Evolutionary conservation across 148 eudicot species (phyloP).

Genomic region (Salicornia ramosissima): DNA sequence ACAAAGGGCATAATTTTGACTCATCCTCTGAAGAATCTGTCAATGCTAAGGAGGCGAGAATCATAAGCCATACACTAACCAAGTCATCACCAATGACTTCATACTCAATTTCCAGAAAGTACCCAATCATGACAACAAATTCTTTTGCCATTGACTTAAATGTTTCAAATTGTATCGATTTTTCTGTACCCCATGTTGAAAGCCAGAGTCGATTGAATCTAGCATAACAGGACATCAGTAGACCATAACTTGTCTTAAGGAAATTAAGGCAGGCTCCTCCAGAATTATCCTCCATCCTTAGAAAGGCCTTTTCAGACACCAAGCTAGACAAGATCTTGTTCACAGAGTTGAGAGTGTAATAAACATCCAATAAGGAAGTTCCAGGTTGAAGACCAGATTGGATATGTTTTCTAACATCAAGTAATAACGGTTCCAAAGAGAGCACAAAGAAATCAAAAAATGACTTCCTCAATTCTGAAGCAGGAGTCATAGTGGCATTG

Average conservation of each 20-base stretch:
- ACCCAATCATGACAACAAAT: slow-evolving; percentile 41
- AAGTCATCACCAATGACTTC: slow-evolving; percentile 78
- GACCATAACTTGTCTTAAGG: slow-evolving; percentile 49
- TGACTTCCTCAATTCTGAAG: slow-evolving; percentile 52
- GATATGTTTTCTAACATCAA: slow-evolving; percentile 32
- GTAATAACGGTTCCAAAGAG: slow-evolving; percentile 63
- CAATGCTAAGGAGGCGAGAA: slow-evolving; percentile 48
- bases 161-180: slow-evolving; percentile 21
- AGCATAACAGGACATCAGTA: slow-evolving; percentile 45
- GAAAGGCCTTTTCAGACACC: slow-evolving; percentile 50
- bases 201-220: slow-evolving; percentile 35
- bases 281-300: slow-evolving; percentile 61
- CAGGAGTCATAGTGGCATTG: slow-evolving; percentile 23
- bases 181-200: slow-evolving; percentile 26
- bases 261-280: slow-evolving; percentile 76
- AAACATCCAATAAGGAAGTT: slow-evolving; percentile 34
- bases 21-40: slow-evolving; percentile 34
- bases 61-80: slow-evolving; percentile 67
- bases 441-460: slow-evolving; percentile 71
- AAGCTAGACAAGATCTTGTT: slow-evolving; percentile 50
- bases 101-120: slow-evolving; percentile 73
- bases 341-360: slow-evolving; percentile 40
- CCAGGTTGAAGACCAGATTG: slow-evolving; percentile 40
- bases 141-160: slow-evolving; percentile 45
- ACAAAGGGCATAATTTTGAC: slow-evolving; percentile 32